A percentile compares a stretch with the other conserved stretches of the same genome.
These are phyloP conservation scores for Fusarium coicis DNA, from an alignment of 2,329 filamentous ascomycete genomes.

Conservation along the genomic window DNA sequence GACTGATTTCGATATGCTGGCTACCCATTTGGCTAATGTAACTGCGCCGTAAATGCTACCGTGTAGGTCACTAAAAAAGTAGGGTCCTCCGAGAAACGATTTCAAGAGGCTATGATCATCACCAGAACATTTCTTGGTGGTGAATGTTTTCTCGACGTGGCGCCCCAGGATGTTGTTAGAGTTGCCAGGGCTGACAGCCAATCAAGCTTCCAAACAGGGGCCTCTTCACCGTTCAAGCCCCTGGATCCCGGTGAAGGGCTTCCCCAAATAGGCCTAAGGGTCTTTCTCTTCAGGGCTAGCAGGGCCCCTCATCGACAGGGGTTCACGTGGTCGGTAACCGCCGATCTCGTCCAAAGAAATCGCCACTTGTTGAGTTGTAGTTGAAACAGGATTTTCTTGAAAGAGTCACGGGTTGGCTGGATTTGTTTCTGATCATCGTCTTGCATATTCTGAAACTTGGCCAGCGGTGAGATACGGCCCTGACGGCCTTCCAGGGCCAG, in stretches of 20 bases:
- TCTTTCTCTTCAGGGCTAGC: constrained; percentile 4
- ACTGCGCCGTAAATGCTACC: constrained; percentile 13
- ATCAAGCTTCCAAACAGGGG: constrained; percentile 28
- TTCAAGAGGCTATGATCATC: constrained; percentile 39
- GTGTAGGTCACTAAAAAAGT: constrained; percentile 24
- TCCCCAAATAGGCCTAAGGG: constrained; percentile 28
- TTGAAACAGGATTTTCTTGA: constrained; percentile 40
- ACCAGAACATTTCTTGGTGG: constrained; percentile 21
- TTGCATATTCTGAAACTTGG: constrained; percentile 41
- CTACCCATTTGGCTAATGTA: background rate
- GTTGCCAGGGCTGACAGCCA: constrained; percentile 24
- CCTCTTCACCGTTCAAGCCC: constrained; percentile 17
- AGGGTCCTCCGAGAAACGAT: constrained; percentile 31
- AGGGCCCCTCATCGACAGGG: constrained; percentile 20
- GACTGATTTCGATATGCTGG: constrained; percentile 13
- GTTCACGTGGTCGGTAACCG: constrained; percentile 30
- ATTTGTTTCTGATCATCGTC: constrained; percentile 31
- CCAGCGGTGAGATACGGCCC: background rate
- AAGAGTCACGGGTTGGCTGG: constrained; percentile 24
- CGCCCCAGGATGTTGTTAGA: constrained; percentile 23
- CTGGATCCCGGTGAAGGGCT: constrained; percentile 13
- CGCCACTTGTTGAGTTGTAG: constrained; percentile 25
- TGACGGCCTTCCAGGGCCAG: background rate
- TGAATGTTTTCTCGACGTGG: constrained; percentile 28
- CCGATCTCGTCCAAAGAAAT: constrained; percentile 38